These are phyloP conservation scores for Lasiodiplodia gonubiensis DNA, from an alignment of 2,329 filamentous ascomycete species.

Conservation along the genomic window DNA sequence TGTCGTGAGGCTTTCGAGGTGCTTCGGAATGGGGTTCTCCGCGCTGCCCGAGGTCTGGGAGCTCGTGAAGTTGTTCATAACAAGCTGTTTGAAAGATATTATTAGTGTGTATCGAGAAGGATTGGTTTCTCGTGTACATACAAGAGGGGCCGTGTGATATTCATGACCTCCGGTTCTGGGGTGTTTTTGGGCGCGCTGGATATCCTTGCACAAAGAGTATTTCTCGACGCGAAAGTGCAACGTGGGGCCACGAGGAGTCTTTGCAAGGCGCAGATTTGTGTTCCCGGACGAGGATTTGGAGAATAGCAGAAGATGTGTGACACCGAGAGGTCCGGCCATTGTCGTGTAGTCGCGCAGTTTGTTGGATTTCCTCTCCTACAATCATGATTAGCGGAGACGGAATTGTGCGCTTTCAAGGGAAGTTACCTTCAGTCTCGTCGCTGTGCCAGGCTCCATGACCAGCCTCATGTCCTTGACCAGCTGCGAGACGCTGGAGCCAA, in stretches of 20 bases:
- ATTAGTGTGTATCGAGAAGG: background rate
- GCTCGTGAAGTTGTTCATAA: slow-evolving; percentile 96
- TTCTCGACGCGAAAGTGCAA: slow-evolving; percentile 93
- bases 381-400: background rate
- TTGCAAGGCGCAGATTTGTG: slow-evolving; percentile 85
- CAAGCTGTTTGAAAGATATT: slow-evolving; percentile 65
- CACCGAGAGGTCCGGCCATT: slow-evolving; percentile 93
- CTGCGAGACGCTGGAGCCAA: slow-evolving; percentile 89
- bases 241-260: slow-evolving; percentile 89
- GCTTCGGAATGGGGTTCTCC: slow-evolving; percentile 77
- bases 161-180: slow-evolving; percentile 80
- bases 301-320: slow-evolving; percentile 91
- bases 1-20: slow-evolving; percentile 90
- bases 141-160: slow-evolving; percentile 75
- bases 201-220: slow-evolving; percentile 92
- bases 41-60: slow-evolving; percentile 47
- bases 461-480: slow-evolving; percentile 86
- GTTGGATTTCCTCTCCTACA: slow-evolving; percentile 80
- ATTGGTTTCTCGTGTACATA: background rate
- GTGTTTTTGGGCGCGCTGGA: slow-evolving; percentile 81
- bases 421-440: slow-evolving; percentile 75
- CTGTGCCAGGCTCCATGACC: slow-evolving; percentile 97
- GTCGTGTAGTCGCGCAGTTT: slow-evolving; percentile 88
- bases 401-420: background rate
- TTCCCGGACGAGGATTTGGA: slow-evolving; percentile 89